A percentile compares a stretch with the other conserved stretches of the same genome.
Evolutionary conservation across 768 basidiomycete genomes (phyloP).

Genomic region (Tephrocybe sp.): DNA sequence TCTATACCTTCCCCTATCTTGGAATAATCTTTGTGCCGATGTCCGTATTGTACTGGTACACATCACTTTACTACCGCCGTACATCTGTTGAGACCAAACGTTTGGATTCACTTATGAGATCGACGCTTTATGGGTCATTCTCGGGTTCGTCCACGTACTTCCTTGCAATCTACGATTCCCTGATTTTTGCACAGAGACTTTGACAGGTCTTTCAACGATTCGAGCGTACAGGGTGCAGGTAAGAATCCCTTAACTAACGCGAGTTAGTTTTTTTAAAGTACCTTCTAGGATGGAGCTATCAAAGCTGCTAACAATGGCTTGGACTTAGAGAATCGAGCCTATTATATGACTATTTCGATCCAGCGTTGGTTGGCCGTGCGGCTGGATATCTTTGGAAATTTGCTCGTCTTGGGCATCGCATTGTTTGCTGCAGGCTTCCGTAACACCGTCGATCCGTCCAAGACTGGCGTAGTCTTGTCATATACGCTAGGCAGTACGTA

Average conservation of each 20-base stretch:
- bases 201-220: conserved; percentile 65
- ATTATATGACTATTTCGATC: conserved; percentile 61
- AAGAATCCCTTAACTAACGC: neutral
- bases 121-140: conserved; percentile 54
- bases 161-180: neutral
- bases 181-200: conserved; percentile 40
- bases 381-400: conserved; percentile 64
- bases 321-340: conserved; percentile 61
- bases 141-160: conserved; percentile 38
- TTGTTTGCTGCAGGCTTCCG: conserved; percentile 68
- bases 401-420: conserved; percentile 66
- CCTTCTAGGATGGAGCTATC: conserved; percentile 47
- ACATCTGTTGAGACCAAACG: conserved; percentile 66
- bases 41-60: conserved; percentile 49
- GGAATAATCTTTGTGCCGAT: conserved; percentile 64
- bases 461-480: conserved; percentile 55
- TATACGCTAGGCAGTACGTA: conserved; percentile 49
- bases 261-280: neutral
- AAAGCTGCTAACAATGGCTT: conserved; percentile 50
- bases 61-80: conserved; percentile 57
- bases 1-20: conserved; percentile 67
- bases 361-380: conserved; percentile 66
- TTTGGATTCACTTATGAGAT: conserved; percentile 63
- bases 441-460: conserved; percentile 42
- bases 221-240: conserved; percentile 59